Conservation (phyloP, 2,329 filamentous ascomycete species). For the Seiridium unicorne region DNA sequence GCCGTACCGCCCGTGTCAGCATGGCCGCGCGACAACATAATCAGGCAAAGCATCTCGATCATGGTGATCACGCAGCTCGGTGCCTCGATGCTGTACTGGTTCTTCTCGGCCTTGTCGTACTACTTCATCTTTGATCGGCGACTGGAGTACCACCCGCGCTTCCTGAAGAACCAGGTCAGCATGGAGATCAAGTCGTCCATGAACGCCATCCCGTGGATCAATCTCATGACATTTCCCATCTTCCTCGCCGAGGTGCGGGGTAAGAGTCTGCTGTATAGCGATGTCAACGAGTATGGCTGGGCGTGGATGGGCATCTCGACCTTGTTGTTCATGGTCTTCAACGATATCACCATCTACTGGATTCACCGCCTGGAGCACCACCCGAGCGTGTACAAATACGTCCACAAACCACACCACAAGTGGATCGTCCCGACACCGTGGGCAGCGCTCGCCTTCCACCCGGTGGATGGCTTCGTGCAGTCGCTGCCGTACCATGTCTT, state of each 20-base stretch:
- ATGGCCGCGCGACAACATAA: slow-evolving; percentile 38
- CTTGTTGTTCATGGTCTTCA: slow-evolving; percentile 42
- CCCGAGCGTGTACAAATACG: slow-evolving; percentile 73
- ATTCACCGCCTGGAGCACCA: slow-evolving; percentile 76
- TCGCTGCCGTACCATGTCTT: slow-evolving; percentile 45
- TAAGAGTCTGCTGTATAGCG: slow-evolving; percentile 39
- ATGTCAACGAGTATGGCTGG: slow-evolving; percentile 37
- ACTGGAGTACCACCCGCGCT: slow-evolving; percentile 44
- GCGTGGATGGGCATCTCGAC: slow-evolving; percentile 36
- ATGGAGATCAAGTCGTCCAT: slow-evolving; percentile 43
- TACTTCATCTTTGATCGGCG: slow-evolving; percentile 58
- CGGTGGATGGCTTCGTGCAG: slow-evolving; percentile 43
- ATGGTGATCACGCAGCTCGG: slow-evolving; percentile 37
- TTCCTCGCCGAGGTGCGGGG: slow-evolving; percentile 48
- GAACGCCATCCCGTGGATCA: slow-evolving; percentile 40
- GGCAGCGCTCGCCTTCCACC: slow-evolving; percentile 47
- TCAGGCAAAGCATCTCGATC: slow-evolving; percentile 36
- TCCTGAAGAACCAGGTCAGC: slow-evolving; percentile 45
- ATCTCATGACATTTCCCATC: slow-evolving; percentile 41
- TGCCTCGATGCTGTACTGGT: slow-evolving; percentile 52
- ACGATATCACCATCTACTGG: slow-evolving; percentile 51
- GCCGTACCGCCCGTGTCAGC: slow-evolving; percentile 20
- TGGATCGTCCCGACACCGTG: slow-evolving; percentile 59
- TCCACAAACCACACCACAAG: slow-evolving; percentile 98
- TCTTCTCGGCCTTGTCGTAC: slow-evolving; percentile 70